Conservation (phyloP, 2,329 filamentous ascomycete genomes). For the Aplosporella prunicola region DNA sequence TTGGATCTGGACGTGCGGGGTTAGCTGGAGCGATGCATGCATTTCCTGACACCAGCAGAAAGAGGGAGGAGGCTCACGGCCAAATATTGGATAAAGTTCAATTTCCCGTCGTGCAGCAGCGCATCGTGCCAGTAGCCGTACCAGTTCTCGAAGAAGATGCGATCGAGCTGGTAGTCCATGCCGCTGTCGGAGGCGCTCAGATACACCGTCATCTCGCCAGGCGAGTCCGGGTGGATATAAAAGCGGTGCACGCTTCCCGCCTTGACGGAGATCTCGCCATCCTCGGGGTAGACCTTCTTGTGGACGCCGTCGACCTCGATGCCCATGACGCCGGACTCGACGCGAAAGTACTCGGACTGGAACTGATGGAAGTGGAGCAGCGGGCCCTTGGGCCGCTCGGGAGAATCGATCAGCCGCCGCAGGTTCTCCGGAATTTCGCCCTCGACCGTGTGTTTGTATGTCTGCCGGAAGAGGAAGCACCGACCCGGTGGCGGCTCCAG, state of each 20-base stretch:
- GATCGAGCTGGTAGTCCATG: slow-evolving; percentile 23
- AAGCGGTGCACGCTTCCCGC: slow-evolving; percentile 14
- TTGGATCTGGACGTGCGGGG: slow-evolving; percentile 25
- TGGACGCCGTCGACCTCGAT: slow-evolving; percentile 18
- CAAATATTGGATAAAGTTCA: slow-evolving; percentile 26
- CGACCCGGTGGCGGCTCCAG: slow-evolving; percentile 21
- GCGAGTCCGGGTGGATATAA: slow-evolving; percentile 12
- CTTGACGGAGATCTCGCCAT: slow-evolving; percentile 11
- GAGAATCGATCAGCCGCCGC: slow-evolving; percentile 12
- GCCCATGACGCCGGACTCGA: slow-evolving; percentile 17
- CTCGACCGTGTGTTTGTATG: slow-evolving; percentile 15
- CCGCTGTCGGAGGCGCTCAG: slow-evolving; percentile 20
- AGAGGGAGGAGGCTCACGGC: slow-evolving; percentile 16
- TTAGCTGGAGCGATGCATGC: too few relatives aligned
- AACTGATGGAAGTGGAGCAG: slow-evolving; percentile 21
- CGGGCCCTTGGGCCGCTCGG: slow-evolving; percentile 12
- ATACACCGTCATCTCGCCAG: slow-evolving; percentile 12
- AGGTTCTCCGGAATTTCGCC: slow-evolving; percentile 12
- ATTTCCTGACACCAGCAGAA: not conserved
- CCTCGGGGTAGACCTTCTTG: not conserved
- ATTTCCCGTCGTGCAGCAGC: slow-evolving; percentile 17
- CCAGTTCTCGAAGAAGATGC: slow-evolving; percentile 31
- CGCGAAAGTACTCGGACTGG: slow-evolving; percentile 20
- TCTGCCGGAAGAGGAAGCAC: slow-evolving; percentile 19
- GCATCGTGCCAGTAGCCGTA: slow-evolving; percentile 27